Conservation (phyloP, 257 asterid genomes). For the Capsicum baccatum region DNA sequence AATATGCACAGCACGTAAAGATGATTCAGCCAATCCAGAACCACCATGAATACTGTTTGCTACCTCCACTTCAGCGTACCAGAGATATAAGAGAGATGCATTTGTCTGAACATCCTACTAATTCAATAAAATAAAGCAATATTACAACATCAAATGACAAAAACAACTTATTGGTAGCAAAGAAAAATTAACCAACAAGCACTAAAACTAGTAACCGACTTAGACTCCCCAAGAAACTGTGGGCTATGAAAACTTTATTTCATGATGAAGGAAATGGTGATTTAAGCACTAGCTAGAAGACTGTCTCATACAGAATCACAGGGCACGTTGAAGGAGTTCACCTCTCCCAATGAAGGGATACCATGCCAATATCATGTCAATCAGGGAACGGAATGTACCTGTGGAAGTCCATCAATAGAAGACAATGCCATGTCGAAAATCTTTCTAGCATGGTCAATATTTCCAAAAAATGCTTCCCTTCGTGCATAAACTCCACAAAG, state of each 20-base stretch:
- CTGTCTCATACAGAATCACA: constrained; percentile 13
- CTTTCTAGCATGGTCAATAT: constrained; percentile 85
- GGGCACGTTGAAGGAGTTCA: not conserved
- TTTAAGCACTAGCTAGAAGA: constrained; percentile 15
- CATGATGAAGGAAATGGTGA: not conserved
- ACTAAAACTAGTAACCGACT: not conserved
- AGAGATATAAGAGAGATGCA: constrained; percentile 76
- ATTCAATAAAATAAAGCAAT: constrained; percentile 21
- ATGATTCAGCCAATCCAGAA: constrained; percentile 57
- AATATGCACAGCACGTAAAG: constrained; percentile 79
- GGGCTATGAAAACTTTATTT: not conserved
- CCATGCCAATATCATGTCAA: not conserved
- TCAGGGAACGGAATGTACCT: constrained; percentile 52
- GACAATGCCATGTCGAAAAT: constrained; percentile 95
- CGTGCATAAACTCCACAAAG: constrained; percentile 96
- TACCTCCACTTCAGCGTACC: constrained; percentile 94
- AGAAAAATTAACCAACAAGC: not conserved
- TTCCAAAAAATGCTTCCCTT: constrained; percentile 85
- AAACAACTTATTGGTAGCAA: not conserved
- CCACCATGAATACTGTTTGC: constrained; percentile 48
- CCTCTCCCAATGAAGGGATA: constrained; percentile 9
- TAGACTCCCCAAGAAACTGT: not conserved
- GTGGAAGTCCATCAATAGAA: constrained; percentile 81
- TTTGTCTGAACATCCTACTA: constrained; percentile 63
- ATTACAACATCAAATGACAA: constrained; percentile 7